Conservation (phyloP, 1,284 basidiomycete genomes). For the Bjerkandera adusta region DNA sequence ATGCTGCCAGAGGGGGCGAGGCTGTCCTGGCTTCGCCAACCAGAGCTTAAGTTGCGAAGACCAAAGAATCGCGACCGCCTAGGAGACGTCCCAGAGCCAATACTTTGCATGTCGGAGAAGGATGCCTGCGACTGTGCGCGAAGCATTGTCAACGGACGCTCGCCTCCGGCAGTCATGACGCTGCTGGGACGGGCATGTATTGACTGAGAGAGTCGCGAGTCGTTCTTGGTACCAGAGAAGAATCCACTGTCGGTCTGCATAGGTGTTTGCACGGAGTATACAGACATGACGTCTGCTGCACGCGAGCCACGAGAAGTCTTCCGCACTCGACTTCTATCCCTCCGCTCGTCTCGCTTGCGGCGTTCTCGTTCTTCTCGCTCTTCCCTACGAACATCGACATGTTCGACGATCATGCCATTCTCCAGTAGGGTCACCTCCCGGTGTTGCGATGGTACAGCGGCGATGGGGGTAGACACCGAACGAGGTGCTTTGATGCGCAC, state of each 20-base stretch:
- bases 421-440: slow-evolving; percentile 79
- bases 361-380: slow-evolving; percentile 70
- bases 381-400: slow-evolving; percentile 79
- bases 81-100: slow-evolving; percentile 60
- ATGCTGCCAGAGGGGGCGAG: slow-evolving; percentile 81
- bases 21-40: slow-evolving; percentile 77
- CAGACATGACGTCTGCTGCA: slow-evolving; percentile 63
- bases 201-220: slow-evolving; percentile 59
- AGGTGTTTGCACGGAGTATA: slow-evolving; percentile 63
- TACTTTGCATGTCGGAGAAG: slow-evolving; percentile 73
- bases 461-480: slow-evolving; percentile 37
- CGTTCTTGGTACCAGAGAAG: slow-evolving; percentile 43
- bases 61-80: slow-evolving; percentile 80
- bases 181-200: slow-evolving; percentile 62
- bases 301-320: slow-evolving; percentile 64
- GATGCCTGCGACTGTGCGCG: slow-evolving; percentile 73
- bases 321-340: slow-evolving; percentile 53
- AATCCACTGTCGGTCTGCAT: slow-evolving; percentile 59
- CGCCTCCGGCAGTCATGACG: slow-evolving; percentile 57
- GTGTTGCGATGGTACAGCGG: slow-evolving; percentile 44
- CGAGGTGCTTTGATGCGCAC: slow-evolving; percentile 67
- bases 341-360: slow-evolving; percentile 62
- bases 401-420: slow-evolving; percentile 85
- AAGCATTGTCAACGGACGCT: slow-evolving; percentile 53
- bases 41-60: slow-evolving; percentile 72